phyloP scores from a whole-genome alignment of 2,329 filamentous ascomycete genomes.

The Annulohypoxylon truncatum region DNA sequence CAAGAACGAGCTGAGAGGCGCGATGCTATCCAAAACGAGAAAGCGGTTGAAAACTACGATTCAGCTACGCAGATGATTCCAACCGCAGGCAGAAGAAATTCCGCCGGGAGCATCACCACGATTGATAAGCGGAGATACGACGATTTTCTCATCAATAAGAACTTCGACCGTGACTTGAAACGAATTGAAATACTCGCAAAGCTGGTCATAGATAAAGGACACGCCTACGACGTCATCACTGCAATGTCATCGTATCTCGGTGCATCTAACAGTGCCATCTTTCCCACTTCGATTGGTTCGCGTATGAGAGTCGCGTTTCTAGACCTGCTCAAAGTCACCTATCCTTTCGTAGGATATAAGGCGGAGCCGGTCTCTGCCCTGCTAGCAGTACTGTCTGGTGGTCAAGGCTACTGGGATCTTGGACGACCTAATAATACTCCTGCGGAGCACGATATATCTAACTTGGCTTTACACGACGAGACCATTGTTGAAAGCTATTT shows the following conservation, averaged over 20 bases:
- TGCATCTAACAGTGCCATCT: slow-evolving; percentile 58
- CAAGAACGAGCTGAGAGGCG: slow-evolving; percentile 70
- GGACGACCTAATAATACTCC: slow-evolving; percentile 56
- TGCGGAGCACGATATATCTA: slow-evolving; percentile 51
- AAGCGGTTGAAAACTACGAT: slow-evolving; percentile 65
- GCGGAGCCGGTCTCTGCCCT: slow-evolving; percentile 75
- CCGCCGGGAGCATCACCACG: slow-evolving; percentile 70
- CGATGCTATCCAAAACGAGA: slow-evolving; percentile 68
- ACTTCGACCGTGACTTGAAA: slow-evolving; percentile 63
- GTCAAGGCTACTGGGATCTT: slow-evolving; percentile 65
- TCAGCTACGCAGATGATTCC: slow-evolving; percentile 60
- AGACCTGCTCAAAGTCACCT: slow-evolving; percentile 75
- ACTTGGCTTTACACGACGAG: slow-evolving; percentile 64
- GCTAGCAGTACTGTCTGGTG: slow-evolving; percentile 71
- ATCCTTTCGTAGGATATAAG: slow-evolving; percentile 77
- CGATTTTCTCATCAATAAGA: slow-evolving; percentile 64
- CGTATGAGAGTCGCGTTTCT: slow-evolving; percentile 74
- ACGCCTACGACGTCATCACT: slow-evolving; percentile 65
- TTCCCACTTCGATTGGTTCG: slow-evolving; percentile 68
- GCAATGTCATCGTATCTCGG: slow-evolving; percentile 63
- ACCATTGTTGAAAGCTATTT: slow-evolving; percentile 70
- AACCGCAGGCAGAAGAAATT: slow-evolving; percentile 63
- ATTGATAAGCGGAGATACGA: slow-evolving; percentile 71
- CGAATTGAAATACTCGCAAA: slow-evolving; percentile 63
- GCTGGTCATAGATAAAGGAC: slow-evolving; percentile 61